Percentiles rank a stretch among this genome's conserved stretches.
phyloP scores from a whole-genome alignment of 2,329 filamentous ascomycete species.

The Talaromyces sp. region DNA sequence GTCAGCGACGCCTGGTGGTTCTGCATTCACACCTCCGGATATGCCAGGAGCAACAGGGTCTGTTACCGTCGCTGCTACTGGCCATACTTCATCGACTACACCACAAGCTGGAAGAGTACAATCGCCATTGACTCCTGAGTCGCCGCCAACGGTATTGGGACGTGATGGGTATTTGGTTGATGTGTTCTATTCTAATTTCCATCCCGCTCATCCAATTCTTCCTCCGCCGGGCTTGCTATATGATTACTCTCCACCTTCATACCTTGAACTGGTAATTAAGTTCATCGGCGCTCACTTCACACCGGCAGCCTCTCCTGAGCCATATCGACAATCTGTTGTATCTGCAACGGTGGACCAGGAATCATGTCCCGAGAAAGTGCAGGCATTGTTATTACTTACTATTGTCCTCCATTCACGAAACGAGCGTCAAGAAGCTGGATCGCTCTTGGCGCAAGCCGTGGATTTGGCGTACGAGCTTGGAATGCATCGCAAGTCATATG shows the following conservation, averaged over 20 bases:
- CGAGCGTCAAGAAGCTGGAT: constrained; percentile 62
- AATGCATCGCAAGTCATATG: constrained; percentile 66
- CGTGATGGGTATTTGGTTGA: constrained; percentile 43
- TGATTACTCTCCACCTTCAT: constrained; percentile 36
- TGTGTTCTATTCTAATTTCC: constrained; percentile 54
- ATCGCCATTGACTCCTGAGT: constrained; percentile 34
- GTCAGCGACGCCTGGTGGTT: constrained; percentile 16
- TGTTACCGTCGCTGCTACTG: background rate
- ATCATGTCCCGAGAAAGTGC: constrained; percentile 61
- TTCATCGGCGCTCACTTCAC: constrained; percentile 54
- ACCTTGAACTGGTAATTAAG: constrained; percentile 52
- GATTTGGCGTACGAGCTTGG: constrained; percentile 69
- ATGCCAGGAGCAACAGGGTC: background rate
- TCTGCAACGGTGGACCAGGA: constrained; percentile 28
- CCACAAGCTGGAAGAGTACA: constrained; percentile 7
- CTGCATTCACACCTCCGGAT: constrained; percentile 1
- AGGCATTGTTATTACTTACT: constrained; percentile 70
- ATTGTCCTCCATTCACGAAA: constrained; percentile 74
- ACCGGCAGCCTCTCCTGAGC: constrained; percentile 40
- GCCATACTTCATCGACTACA: background rate
- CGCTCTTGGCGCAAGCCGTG: constrained; percentile 63
- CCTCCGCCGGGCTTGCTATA: constrained; percentile 44
- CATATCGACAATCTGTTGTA: constrained; percentile 37
- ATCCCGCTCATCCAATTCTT: constrained; percentile 53
- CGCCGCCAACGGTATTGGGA: constrained; percentile 24